Base-by-base conservation (phyloP, 176 grass and related monocot genomes). In the Musa troglodytarum region DNA sequence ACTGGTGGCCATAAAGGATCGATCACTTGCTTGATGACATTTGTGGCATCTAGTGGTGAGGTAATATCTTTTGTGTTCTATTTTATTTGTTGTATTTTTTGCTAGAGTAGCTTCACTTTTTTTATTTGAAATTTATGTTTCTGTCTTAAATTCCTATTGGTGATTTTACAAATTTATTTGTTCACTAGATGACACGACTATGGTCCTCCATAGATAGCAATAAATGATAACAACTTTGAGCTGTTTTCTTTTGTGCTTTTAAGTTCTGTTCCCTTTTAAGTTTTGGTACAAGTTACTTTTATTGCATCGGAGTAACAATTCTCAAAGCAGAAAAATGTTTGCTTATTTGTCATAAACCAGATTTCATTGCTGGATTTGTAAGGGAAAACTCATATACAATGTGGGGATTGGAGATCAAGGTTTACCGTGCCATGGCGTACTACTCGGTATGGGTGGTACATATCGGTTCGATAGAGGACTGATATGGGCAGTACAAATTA, bases 1-100 rank as follows among this genome's bases (percentile, higher is more conserved):
- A 99, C 95, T 19, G 95, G 95, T 89, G 95, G 95, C 65, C 91
- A 99, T 81, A 99, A 99, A 84, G 95, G 95, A 82, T 79, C 95
- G 9, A 89, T 99, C 78, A 82, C 88, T 81, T 94, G 88, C 85
- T 89, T 99, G 78, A 99, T 94, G 95, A 92, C 91, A 50, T 99
- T 94, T 62, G 82, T 99, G 82, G 89, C 90, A 76, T 85, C 88
- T 29, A 87, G 77, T 53, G 95, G 95, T 28, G 90, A 99, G 90
- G 90, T 94, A 99, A 78, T 74, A 57, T 10, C 72, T 74, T 43
- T 43, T 68, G 16, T 66, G 79, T 0, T 4, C 78, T 65, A 43
- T 43, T 43, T 43, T 43, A 43, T 43, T 43, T 71, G 81, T 9
- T 76, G 14, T 43, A 77, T 49, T 62, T 6, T 70, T 25, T 54